A percentile compares a stretch with the other conserved stretches of the same genome.
Conservation (phyloP, 2,329 filamentous ascomycete species). For the Pestalotiopsis sp. region DNA sequence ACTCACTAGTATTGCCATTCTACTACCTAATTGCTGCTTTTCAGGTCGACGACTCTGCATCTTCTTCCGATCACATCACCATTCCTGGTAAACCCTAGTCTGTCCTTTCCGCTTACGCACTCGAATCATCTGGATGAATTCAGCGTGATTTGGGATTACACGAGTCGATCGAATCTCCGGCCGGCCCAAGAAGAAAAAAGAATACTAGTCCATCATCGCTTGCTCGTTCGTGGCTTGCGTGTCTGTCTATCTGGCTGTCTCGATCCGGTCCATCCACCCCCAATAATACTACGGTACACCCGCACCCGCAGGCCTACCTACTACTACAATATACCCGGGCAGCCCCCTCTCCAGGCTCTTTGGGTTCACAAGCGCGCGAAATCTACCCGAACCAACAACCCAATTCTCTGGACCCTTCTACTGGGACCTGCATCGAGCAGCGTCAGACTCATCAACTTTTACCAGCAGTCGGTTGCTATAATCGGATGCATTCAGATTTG, state of each 20-base stretch:
- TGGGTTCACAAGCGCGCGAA: slow-evolving; percentile 11
- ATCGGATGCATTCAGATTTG: slow-evolving; percentile 1
- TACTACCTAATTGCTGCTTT: not conserved
- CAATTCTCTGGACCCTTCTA: slow-evolving; percentile 7
- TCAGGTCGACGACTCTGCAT: slow-evolving; percentile 1
- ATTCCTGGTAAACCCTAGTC: slow-evolving; percentile 13
- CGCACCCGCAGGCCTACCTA: not conserved
- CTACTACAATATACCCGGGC: not conserved
- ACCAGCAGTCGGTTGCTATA: not conserved
- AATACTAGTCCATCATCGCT: not conserved
- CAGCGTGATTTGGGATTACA: slow-evolving; percentile 2
- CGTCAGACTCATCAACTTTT: not conserved
- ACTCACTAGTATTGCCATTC: slow-evolving; percentile 23
- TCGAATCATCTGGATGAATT: not conserved
- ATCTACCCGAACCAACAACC: slow-evolving; percentile 13
- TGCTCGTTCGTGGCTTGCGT: slow-evolving; percentile 3
- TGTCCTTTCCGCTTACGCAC: slow-evolving; percentile 14
- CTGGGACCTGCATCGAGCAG: slow-evolving; percentile 10
- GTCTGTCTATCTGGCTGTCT: not conserved
- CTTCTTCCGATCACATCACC: slow-evolving; percentile 3
- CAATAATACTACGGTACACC: not conserved
- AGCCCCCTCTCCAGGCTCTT: not conserved
- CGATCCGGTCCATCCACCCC: not conserved
- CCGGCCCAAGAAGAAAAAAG: not conserved
- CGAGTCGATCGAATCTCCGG: slow-evolving; percentile 3